phyloP scores from a whole-genome alignment of 129 eudicot genomes.

The Oenanthe sinensis region DNA sequence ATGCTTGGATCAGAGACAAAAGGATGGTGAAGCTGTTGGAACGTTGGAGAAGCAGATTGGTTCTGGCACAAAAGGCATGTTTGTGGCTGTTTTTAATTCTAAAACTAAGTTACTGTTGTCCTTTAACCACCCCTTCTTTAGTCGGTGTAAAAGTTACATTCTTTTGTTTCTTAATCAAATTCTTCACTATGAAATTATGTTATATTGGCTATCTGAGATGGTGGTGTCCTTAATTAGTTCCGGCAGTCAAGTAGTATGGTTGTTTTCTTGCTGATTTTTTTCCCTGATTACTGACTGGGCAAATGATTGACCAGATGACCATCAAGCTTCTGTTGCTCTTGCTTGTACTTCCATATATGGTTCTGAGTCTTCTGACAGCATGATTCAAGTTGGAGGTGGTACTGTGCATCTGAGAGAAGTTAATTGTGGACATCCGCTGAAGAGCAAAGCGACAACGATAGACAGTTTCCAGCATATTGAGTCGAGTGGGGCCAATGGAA shows the following conservation, averaged over 20 bases:
- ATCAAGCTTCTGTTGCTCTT: constrained; percentile 21
- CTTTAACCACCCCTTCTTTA: background rate
- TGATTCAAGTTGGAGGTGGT: constrained; percentile 27
- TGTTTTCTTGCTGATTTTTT: background rate
- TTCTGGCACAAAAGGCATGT: constrained; percentile 5
- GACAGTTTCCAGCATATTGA: constrained; percentile 20
- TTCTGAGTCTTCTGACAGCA: constrained; percentile 14
- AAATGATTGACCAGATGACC: constrained; percentile 22
- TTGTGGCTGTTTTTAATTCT: background rate
- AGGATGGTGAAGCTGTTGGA: background rate
- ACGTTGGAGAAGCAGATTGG: background rate
- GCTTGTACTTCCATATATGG: constrained; percentile 16
- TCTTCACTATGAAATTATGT: background rate
- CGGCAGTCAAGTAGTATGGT: background rate
- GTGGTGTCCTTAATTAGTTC: background rate
- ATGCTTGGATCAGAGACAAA: background rate
- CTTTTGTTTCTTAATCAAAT: background rate
- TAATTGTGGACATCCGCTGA: constrained; percentile 27
- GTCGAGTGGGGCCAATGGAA: constrained; percentile 8
- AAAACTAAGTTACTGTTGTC: background rate
- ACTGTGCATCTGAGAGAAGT: constrained; percentile 27
- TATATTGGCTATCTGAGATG: background rate
- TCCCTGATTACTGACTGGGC: constrained; percentile 21
- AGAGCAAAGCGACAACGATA: constrained; percentile 14
- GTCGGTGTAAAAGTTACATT: background rate